These are phyloP conservation scores for Symbiodinium pilosum DNA, from an alignment of 73 alveolate genomes.

Conservation along the genomic window DNA sequence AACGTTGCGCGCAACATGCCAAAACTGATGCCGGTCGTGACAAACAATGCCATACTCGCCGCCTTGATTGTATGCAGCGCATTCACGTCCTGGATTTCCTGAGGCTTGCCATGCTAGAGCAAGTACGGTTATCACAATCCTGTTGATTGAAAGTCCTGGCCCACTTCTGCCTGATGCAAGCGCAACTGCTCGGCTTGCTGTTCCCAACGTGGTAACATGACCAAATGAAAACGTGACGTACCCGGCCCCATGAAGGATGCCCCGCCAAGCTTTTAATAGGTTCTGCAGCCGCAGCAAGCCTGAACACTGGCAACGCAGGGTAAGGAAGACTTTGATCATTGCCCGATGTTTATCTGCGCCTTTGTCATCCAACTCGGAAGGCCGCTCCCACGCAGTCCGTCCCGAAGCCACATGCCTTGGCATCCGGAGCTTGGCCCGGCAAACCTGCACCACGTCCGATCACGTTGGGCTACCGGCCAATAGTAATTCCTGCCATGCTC, in stretches of 20 bases:
- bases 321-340: background rate
- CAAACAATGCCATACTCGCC: background rate
- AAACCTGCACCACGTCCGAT: background rate
- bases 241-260: slow-evolving; percentile 12
- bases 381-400: slow-evolving; percentile 30
- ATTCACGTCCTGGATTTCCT: background rate
- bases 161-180: background rate
- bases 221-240: background rate
- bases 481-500: slow-evolving; percentile 17
- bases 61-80: background rate
- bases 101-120: background rate
- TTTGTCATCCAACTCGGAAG: background rate
- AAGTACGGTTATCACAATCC: background rate
- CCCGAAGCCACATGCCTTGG: slow-evolving; percentile 32
- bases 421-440: too few relatives aligned
- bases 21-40: background rate
- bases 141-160: background rate
- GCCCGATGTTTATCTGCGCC: too few relatives aligned
- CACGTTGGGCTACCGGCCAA: background rate
- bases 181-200: background rate
- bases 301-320: background rate
- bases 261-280: background rate
- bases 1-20: background rate
- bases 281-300: background rate
- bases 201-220: background rate